Evolutionary conservation across 306 rosid genomes (phyloP).

Genomic region (Carpinus fangiana): DNA sequence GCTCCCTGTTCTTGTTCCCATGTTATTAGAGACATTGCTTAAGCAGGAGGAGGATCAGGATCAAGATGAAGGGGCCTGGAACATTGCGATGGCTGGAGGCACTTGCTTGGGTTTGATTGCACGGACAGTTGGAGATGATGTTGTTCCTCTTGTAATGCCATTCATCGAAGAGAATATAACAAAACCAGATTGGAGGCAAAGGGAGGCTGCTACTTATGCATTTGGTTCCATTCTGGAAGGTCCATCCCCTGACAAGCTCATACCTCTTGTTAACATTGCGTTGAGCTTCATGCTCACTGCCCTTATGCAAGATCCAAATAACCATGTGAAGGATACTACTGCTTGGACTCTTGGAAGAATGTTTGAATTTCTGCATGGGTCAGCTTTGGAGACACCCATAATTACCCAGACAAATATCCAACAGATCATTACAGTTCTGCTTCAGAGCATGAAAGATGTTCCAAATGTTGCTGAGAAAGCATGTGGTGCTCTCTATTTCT

Average conservation of each 20-base stretch:
- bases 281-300: constrained; percentile 81
- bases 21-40: constrained; percentile 79
- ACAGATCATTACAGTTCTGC: constrained; percentile 74
- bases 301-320: constrained; percentile 72
- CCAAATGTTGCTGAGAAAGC: constrained; percentile 98
- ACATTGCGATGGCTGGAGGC: constrained; percentile 99
- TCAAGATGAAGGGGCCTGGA: constrained; percentile 99
- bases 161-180: constrained; percentile 88
- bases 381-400: constrained; percentile 73
- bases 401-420: constrained; percentile 76
- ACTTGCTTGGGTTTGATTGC: constrained; percentile 95
- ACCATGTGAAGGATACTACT: constrained; percentile 92
- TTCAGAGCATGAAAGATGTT: constrained; percentile 89
- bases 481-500: constrained; percentile 92
- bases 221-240: constrained; percentile 96
- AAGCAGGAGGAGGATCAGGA: constrained; percentile 98
- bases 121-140: constrained; percentile 85
- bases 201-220: constrained; percentile 96
- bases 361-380: constrained; percentile 89
- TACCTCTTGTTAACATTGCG: constrained; percentile 74
- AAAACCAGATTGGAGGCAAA: constrained; percentile 89
- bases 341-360: constrained; percentile 99
- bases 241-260: constrained; percentile 86
- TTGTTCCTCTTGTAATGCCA: constrained; percentile 92
- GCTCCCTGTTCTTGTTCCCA: constrained; percentile 77